A percentile compares a stretch with the other conserved stretches of the same genome.
These are phyloP conservation scores for Thalassia testudinum DNA, from an alignment of 116 monocot species.

Conservation along the genomic window DNA sequence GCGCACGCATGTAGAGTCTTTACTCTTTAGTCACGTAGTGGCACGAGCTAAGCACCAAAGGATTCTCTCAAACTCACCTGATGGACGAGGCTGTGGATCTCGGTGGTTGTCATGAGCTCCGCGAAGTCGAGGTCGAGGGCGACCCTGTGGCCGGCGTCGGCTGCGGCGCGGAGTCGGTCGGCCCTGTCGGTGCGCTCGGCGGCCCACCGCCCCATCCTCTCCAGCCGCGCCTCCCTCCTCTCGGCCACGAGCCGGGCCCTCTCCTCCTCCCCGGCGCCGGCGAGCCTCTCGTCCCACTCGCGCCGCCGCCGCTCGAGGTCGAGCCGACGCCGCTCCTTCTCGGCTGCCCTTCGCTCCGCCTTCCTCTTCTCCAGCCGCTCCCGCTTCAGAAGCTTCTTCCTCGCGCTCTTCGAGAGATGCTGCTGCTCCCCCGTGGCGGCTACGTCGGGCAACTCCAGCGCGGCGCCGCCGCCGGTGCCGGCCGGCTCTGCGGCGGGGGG, in stretches of 20 bases:
- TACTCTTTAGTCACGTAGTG: too few species aligned
- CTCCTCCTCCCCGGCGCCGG: constrained; percentile 56
- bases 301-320: constrained; percentile 51
- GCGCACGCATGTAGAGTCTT: too few species aligned
- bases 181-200: constrained; percentile 46
- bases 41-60: too few species aligned
- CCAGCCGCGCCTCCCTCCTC: constrained; percentile 34
- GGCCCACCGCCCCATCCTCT: constrained; percentile 40
- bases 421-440: background rate
- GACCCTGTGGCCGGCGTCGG: constrained; percentile 50
- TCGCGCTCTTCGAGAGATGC: constrained; percentile 57
- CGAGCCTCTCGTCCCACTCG: constrained; percentile 72
- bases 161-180: constrained; percentile 32
- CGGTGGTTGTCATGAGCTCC: constrained; percentile 52
- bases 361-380: constrained; percentile 42
- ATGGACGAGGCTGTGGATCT: constrained; percentile 80
- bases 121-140: constrained; percentile 76
- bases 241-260: constrained; percentile 30
- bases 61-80: too few species aligned
- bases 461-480: background rate
- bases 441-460: background rate
- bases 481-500: background rate
- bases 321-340: constrained; percentile 51
- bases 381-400: constrained; percentile 70
- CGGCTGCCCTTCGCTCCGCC: constrained; percentile 52